These are phyloP conservation scores for Mycena citricolor DNA, from an alignment of 1,284 basidiomycete species.

Conservation along the genomic window DNA sequence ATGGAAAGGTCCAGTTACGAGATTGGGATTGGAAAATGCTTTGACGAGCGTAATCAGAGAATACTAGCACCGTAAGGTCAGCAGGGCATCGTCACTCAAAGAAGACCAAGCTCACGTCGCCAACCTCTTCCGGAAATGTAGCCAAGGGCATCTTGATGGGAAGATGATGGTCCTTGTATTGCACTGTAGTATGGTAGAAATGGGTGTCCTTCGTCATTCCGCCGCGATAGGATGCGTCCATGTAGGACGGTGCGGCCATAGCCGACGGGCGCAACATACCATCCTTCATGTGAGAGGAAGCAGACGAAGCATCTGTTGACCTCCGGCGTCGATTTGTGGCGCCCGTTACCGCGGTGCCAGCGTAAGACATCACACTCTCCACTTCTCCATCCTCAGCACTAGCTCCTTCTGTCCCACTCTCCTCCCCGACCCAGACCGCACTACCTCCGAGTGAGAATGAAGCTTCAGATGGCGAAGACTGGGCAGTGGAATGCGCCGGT, in stretches of 20 bases:
- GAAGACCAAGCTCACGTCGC: conserved; percentile 56
- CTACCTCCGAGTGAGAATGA: conserved; percentile 74
- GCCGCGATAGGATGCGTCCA: conserved; percentile 44
- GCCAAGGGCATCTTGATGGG: conserved; percentile 77
- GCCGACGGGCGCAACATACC: conserved; percentile 33
- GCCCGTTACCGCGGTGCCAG: conserved; percentile 27
- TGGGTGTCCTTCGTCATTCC: conserved; percentile 84
- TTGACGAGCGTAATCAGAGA: conserved; percentile 83
- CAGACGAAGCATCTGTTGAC: conserved; percentile 64
- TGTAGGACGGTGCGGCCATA: conserved; percentile 38
- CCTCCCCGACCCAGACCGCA: conserved; percentile 78
- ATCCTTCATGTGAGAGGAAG: conserved; percentile 29
- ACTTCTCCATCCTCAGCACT: conserved; percentile 35
- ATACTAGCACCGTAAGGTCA: conserved; percentile 51
- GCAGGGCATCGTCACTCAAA: conserved; percentile 1
- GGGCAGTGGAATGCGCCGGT: conserved; percentile 74
- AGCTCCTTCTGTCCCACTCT: conserved; percentile 49
- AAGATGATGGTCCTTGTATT: conserved; percentile 64
- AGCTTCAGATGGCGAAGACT: conserved; percentile 61
- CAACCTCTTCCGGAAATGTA: conserved; percentile 82
- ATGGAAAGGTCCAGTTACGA: conserved; percentile 68
- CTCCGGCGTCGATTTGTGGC: conserved; percentile 47
- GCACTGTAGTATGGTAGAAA: conserved; percentile 72
- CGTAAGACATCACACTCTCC: conserved; percentile 39
- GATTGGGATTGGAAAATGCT: conserved; percentile 66